phyloP scores from a whole-genome alignment of 768 basidiomycete genomes.

The Tylopilus subfusipes region DNA sequence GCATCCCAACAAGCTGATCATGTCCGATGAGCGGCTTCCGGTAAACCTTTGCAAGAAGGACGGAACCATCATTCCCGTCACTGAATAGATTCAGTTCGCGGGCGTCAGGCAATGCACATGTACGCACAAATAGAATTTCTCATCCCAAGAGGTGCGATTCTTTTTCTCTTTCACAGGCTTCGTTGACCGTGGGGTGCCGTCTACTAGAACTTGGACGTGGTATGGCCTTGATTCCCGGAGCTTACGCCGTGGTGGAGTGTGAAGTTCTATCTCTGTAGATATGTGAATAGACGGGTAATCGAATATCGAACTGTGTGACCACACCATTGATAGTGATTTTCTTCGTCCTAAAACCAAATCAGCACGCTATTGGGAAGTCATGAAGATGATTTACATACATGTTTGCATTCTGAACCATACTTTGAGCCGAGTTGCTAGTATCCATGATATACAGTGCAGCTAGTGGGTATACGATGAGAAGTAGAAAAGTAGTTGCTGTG shows the following conservation, averaged over 20 bases:
- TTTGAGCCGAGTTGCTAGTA: neutral
- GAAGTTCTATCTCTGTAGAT: constrained; percentile 12
- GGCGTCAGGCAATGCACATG: neutral
- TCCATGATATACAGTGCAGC: constrained; percentile 1
- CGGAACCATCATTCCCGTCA: constrained; percentile 12
- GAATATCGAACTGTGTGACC: neutral
- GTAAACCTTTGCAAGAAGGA: constrained; percentile 11
- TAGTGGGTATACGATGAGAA: neutral
- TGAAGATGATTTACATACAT: constrained; percentile 2
- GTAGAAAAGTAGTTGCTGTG: neutral
- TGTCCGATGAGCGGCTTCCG: constrained; percentile 7
- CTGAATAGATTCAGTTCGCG: constrained; percentile 3
- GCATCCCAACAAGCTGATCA: constrained; percentile 9
- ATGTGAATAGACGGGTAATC: neutral
- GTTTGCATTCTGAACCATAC: neutral
- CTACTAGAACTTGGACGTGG: constrained; percentile 9
- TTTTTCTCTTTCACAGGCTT: constrained; percentile 10
- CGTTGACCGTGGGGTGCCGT: constrained; percentile 12
- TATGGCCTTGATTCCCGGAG: constrained; percentile 8
- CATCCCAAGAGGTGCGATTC: constrained; percentile 7
- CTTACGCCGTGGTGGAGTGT: constrained; percentile 1
- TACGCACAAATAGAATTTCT: constrained; percentile 18
- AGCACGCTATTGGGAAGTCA: neutral
- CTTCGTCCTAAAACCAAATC: constrained; percentile 1
- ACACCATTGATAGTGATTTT: constrained; percentile 13